Evolutionary conservation across 352 stramenopile species (phyloP).

Genomic region (Phytopythium aichiense): DNA sequence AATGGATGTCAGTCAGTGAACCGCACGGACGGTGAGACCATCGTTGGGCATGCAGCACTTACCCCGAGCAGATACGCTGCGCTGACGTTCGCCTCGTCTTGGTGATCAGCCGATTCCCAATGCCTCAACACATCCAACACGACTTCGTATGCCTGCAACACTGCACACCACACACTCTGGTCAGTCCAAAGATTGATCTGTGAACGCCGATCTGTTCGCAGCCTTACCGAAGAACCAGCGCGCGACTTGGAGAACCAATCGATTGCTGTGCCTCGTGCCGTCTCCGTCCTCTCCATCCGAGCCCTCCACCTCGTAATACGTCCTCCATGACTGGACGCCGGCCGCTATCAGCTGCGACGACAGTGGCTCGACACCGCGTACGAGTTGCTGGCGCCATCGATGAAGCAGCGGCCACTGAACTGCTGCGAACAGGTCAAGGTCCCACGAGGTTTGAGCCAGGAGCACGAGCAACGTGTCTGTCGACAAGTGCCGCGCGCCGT

Average conservation of each 20-base stretch:
- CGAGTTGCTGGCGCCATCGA: conserved; percentile 5
- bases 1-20: not conserved
- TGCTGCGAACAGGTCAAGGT: conserved; percentile 70
- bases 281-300: conserved; percentile 1
- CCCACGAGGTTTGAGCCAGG: conserved; percentile 56
- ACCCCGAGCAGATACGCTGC: conserved; percentile 53
- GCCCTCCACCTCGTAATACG: conserved; percentile 55
- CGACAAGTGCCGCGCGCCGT: conserved; percentile 39
- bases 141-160: conserved; percentile 16
- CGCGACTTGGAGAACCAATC: conserved; percentile 40
- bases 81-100: not conserved
- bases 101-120: conserved; percentile 8
- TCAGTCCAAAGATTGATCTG: not conserved
- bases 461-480: conserved; percentile 42
- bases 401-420: conserved; percentile 58
- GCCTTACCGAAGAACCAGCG: conserved; percentile 69
- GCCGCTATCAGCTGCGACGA: conserved; percentile 13
- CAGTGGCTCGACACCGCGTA: not conserved
- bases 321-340: conserved; percentile 37
- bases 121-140: conserved; percentile 23
- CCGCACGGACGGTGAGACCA: not conserved
- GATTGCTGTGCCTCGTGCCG: not conserved
- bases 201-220: not conserved
- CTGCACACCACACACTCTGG: conserved; percentile 1
- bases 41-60: conserved; percentile 3